Conservation (phyloP, 1,139 yeast genomes). For the Sugiyamaella xylanicola region DNA sequence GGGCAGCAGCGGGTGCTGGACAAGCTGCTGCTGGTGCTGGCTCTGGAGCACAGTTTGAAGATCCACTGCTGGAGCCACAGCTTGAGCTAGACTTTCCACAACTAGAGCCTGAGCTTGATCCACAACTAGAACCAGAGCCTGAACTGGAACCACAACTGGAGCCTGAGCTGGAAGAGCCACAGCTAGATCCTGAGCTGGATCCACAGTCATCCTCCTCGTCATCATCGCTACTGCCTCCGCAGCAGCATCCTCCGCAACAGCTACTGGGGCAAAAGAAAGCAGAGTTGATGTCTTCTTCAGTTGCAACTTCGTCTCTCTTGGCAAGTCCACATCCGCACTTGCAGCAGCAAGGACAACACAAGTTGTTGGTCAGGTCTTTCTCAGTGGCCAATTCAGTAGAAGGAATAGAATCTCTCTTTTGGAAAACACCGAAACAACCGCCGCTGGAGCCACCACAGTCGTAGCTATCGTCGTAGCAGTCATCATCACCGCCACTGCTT, state of each 20-base stretch:
- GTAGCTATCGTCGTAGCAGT: slow-evolving; percentile 17
- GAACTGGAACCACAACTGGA: neutral
- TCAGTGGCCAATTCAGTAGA: slow-evolving; percentile 3
- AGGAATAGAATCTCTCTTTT: neutral
- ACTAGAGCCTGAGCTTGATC: slow-evolving; percentile 5
- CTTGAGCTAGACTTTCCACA: slow-evolving; percentile 13
- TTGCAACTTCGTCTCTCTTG: slow-evolving; percentile 6
- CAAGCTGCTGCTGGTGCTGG: slow-evolving; percentile 22
- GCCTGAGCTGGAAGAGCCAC: neutral
- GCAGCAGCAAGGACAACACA: slow-evolving; percentile 2
- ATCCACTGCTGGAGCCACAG: neutral
- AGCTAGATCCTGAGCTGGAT: neutral
- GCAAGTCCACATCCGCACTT: slow-evolving; percentile 10
- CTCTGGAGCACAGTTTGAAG: slow-evolving; percentile 4
- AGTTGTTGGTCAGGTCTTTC: neutral
- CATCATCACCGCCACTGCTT: slow-evolving; percentile 10
- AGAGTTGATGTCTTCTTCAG: neutral
- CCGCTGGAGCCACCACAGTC: slow-evolving; percentile 7
- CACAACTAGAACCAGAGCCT: neutral
- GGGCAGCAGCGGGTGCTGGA: slow-evolving; percentile 20
- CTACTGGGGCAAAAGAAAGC: slow-evolving; percentile 7
- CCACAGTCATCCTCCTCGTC: slow-evolving; percentile 8
- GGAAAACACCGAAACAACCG: slow-evolving; percentile 9
- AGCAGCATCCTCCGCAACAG: slow-evolving; percentile 18
- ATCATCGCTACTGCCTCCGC: slow-evolving; percentile 2